Evolutionary conservation across 805 yeast species (phyloP), one percentile per base, ranked within the genome.

Genomic region (Candida boleticola): DNA sequence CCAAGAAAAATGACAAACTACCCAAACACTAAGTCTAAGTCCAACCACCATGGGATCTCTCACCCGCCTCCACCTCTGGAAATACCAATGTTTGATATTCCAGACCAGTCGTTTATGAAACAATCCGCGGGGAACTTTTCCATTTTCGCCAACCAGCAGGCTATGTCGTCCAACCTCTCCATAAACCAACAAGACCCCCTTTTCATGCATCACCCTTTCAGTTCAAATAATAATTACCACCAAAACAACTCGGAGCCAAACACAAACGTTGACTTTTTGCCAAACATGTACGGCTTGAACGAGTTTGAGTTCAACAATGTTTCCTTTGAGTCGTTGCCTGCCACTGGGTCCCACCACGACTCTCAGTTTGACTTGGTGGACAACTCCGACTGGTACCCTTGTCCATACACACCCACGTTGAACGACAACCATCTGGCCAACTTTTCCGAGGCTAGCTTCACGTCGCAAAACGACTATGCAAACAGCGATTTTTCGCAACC

Each of bases 111-210:
- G 6, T 39, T 39, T 17, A 39, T 39, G 33, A 39, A 40, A 5
- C 39, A 17, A 11, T n/a, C 35, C 11, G 5, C 19, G 23, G 19
- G 36, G 18, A 23, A 33, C 14, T 40, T 32, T 30, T 40, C 43
- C 5, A 34, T 40, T 29, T 40, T 40, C 27, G 18, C 27, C 17
- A 51, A 48, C 40, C 44, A 32, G 19, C 53, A 46, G 22, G 57
- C 52, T 30, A 48, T 45, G 48, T 45, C 36, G 20, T 49, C 53
- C 13, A 41, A 44, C 36, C 43, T 29, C 30, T 44, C 48, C 19
- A 36, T 50, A 21, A 47, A 43, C 32, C 39, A 36, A n/a, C 16
- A 26, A 17, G 39, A 36, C 17, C 13, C 17, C 16, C 10, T 31
- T 18, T 18, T 14, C 18, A 19, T 13, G 17, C 14, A 29, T 6